Evolutionary conservation across 2,329 filamentous ascomycete species (phyloP).

Genomic region (Dendryphion nanum): DNA sequence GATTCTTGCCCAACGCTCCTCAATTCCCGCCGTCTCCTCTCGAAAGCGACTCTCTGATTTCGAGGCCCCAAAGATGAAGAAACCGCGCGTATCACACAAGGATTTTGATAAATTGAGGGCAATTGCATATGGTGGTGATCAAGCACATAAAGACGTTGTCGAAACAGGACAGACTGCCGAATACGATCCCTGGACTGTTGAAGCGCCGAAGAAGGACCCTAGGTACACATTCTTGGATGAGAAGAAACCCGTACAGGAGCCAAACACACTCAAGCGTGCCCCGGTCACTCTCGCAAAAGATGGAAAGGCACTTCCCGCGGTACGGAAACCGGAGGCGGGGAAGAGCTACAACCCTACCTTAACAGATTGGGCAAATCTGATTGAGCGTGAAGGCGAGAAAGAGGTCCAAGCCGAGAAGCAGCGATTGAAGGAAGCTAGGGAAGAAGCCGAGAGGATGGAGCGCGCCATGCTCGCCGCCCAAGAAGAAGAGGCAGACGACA

Average conservation of each 20-base stretch:
- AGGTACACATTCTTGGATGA: constrained; percentile 66
- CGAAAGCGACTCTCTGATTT: constrained; percentile 77
- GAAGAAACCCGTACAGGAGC: constrained; percentile 65
- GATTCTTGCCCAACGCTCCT: constrained; percentile 82
- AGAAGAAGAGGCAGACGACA: constrained; percentile 74
- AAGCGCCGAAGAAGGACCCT: constrained; percentile 50
- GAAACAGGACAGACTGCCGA: constrained; percentile 56
- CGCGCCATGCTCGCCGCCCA: constrained; percentile 71
- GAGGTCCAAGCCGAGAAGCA: constrained; percentile 77
- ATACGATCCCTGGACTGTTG: constrained; percentile 77
- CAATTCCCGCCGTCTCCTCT: constrained; percentile 72
- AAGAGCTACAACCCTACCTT: constrained; percentile 93
- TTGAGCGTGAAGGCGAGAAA: constrained; percentile 72
- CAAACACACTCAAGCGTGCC: constrained; percentile 70
- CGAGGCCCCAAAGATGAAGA: constrained; percentile 67
- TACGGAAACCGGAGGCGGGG: constrained; percentile 75
- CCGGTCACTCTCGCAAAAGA: constrained; percentile 80
- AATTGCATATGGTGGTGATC: constrained; percentile 71
- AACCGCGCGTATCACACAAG: constrained; percentile 79
- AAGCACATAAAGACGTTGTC: constrained; percentile 47
- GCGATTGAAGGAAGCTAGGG: constrained; percentile 65
- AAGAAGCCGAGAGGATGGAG: constrained; percentile 66
- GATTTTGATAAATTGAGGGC: constrained; percentile 76
- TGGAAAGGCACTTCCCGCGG: constrained; percentile 75
- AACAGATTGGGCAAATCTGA: constrained; percentile 76